Evolutionary conservation across 441 rosid genomes (phyloP).

Genomic region (Omphalea diandra): DNA sequence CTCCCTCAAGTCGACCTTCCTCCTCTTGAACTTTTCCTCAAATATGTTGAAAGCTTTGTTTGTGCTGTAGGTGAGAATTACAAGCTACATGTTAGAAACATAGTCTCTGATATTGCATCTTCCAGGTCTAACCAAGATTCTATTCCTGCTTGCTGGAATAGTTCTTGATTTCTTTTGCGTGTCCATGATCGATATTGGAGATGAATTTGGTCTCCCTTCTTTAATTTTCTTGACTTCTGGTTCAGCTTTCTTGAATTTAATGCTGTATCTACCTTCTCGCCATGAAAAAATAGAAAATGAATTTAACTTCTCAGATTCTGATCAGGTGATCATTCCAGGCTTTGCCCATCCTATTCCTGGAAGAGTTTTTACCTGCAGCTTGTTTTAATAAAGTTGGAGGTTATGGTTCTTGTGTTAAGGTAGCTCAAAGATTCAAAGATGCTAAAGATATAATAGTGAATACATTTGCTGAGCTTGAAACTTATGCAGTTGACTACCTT

Average conservation of each 20-base stretch:
- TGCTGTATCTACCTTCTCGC: constrained; percentile 25
- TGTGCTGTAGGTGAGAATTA: constrained; percentile 13
- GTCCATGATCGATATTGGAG: constrained; percentile 52
- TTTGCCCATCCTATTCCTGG: constrained; percentile 42
- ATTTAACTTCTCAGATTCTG: constrained; percentile 37
- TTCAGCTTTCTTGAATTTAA: constrained; percentile 41
- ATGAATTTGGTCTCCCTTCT: constrained; percentile 44
- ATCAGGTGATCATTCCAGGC: constrained; percentile 40
- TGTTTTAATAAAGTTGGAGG: constrained; percentile 23
- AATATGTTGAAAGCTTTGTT: constrained; percentile 30
- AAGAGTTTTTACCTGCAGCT: constrained; percentile 34
- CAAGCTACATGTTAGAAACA: constrained; percentile 25
- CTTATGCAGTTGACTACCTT: constrained; percentile 30
- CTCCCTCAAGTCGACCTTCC: constrained; percentile 45
- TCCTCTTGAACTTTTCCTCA: constrained; percentile 23
- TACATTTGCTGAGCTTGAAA: constrained; percentile 52
- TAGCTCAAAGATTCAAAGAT: constrained; percentile 27
- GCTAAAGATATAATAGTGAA: constrained; percentile 60
- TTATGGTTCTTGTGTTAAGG: constrained; percentile 5
- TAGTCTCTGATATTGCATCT: constrained; percentile 11
- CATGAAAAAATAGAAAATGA: constrained; percentile 25
- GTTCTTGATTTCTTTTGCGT: constrained; percentile 56
- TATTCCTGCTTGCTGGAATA: constrained; percentile 37
- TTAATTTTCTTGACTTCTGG: constrained; percentile 44
- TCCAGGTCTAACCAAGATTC: constrained; percentile 16